Base-by-base conservation (phyloP, 768 basidiomycete genomes). In the Lenzites betulinus region DNA sequence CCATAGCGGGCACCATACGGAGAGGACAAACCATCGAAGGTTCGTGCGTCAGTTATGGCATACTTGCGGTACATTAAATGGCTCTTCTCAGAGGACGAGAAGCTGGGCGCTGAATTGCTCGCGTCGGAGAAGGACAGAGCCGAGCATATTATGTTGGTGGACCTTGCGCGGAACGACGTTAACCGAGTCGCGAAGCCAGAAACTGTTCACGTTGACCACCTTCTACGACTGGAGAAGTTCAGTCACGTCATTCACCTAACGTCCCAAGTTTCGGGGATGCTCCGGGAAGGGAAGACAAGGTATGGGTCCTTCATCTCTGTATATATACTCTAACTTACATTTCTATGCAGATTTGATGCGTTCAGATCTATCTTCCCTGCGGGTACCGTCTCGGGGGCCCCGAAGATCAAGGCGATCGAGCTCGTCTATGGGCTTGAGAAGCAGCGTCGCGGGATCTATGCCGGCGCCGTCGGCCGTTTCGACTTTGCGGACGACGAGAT, bases 341-440 rank as follows among this genome's bases (percentile, higher is more conserved):
- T 62, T 43, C 41, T 41, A 15, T 33, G 2, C 65, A 95, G 95
- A 65, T 99, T 98, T 70, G 96, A 98, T 71, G 97, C 97, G 0
- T 98, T 99, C 83, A 86, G 96, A 11, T 98, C 96, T 23, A 98
- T 99, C 64, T 98, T 99, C 79, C 97, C 97, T 1, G 95, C 96
- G 18, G 97, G 97, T 0, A 99, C 97, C 2, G 97, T 99, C 25
- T 98, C 96, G 1, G 97, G 97, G 23, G 97, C 97, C 33, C 97
- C 97, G 2, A 99, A 99, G 77, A 95, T 99, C 75, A 97, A 96
- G 72, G 97, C 97, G 0, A 93, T 99, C 63, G 93, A 99, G 73
- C 87, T 99, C 42, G 78, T 99, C 28, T 88, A 88, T 6, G 86
- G 85, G 20, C 76, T 98, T 50, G 97, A 98, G 72, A 82, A 88